A percentile compares a stretch with the other conserved stretches of the same genome.
phyloP scores from a whole-genome alignment of 805 yeast genomes.

The Candida endomychidarum region DNA sequence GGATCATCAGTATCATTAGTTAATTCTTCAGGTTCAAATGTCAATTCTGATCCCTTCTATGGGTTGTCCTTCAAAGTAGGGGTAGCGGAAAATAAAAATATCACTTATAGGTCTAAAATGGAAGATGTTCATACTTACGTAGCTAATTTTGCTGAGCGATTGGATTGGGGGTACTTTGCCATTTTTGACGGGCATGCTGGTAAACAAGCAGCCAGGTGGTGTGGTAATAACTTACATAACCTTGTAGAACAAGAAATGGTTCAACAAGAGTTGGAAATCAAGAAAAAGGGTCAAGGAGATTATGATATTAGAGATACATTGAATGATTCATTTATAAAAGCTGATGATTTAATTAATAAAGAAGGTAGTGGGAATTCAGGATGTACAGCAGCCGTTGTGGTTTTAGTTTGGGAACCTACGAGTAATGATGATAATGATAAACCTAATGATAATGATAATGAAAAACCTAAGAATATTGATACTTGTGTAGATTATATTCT shows the following conservation, averaged over 20 bases:
- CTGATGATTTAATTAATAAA: slow-evolving; percentile 66
- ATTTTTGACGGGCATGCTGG: slow-evolving; percentile 98
- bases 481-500: slow-evolving; percentile 3
- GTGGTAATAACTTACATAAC: slow-evolving; percentile 81
- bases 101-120: slow-evolving; percentile 82
- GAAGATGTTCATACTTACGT: slow-evolving; percentile 95
- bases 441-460: slow-evolving; percentile 20
- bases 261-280: slow-evolving; percentile 16
- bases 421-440: slow-evolving; percentile 9
- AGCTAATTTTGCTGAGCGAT: slow-evolving; percentile 85
- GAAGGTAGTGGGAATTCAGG: slow-evolving; percentile 77
- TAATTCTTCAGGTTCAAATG: slow-evolving; percentile 17
- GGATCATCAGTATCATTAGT: slow-evolving; percentile 15
- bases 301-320: slow-evolving; percentile 56
- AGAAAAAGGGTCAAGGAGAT: not conserved
- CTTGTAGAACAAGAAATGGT: slow-evolving; percentile 58
- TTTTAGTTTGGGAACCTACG: slow-evolving; percentile 72
- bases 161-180: slow-evolving; percentile 95
- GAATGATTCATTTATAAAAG: slow-evolving; percentile 66
- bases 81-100: slow-evolving; percentile 86
- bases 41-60: slow-evolving; percentile 43
- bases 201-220: slow-evolving; percentile 87
- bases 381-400: slow-evolving; percentile 93
- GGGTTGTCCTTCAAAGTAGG: slow-evolving; percentile 80
- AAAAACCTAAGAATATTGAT: slow-evolving; percentile 1